Evolutionary conservation across 495 filamentous ascomycete species (phyloP).

Genomic region (Annulohypoxylon maeteangense): DNA sequence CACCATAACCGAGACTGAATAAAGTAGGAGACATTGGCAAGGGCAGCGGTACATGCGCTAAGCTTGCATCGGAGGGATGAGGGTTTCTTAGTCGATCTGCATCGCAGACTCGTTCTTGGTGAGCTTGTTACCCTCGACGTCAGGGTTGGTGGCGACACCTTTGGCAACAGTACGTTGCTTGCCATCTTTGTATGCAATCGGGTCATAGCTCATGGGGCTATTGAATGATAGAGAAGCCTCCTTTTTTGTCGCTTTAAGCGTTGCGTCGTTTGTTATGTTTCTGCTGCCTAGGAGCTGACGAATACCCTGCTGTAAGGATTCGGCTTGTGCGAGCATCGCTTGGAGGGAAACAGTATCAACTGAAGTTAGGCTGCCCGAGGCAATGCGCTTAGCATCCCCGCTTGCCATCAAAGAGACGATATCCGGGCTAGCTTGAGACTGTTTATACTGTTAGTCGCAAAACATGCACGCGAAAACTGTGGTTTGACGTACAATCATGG

Average conservation of each 20-base stretch:
- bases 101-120: constrained; percentile 37
- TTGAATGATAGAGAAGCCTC: constrained; percentile 18
- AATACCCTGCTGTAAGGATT: constrained; percentile 31
- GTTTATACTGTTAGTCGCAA: constrained; percentile 34
- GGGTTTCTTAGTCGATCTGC: constrained; percentile 41
- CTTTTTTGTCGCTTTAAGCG: not conserved
- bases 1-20: not conserved
- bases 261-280: not conserved
- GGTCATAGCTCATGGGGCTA: constrained; percentile 29
- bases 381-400: constrained; percentile 47
- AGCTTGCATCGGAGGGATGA: not conserved
- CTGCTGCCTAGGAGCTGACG: constrained; percentile 28
- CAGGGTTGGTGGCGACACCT: constrained; percentile 6
- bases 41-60: not conserved
- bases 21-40: constrained; percentile 11
- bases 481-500: constrained; percentile 55
- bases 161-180: constrained; percentile 9
- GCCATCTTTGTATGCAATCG: constrained; percentile 32
- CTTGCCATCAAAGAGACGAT: constrained; percentile 52
- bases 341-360: constrained; percentile 41
- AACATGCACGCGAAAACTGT: not conserved
- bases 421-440: constrained; percentile 51
- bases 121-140: constrained; percentile 12
- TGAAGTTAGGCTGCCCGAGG: constrained; percentile 32
- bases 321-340: constrained; percentile 44